Evolutionary conservation across 2,329 filamentous ascomycete genomes (phyloP).

Genomic region (Penicillium sp.): DNA sequence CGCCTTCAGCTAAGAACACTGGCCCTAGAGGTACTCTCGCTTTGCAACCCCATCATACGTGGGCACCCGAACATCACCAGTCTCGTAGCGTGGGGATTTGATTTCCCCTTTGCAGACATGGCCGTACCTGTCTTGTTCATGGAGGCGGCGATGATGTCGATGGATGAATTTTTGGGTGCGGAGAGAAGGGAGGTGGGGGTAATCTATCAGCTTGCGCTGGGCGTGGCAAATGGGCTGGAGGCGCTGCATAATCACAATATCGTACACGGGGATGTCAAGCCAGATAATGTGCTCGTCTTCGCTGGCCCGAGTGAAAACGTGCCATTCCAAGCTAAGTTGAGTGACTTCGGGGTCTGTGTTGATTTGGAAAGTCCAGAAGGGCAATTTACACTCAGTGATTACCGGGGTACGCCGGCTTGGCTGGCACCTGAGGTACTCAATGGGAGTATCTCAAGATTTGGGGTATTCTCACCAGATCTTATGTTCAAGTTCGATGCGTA

Average conservation of each 20-base stretch:
- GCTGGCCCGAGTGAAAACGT: conserved; percentile 17
- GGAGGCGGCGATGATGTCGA: conserved; percentile 26
- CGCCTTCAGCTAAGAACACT: conserved; percentile 25
- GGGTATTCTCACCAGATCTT: conserved; percentile 21
- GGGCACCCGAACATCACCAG: conserved; percentile 27
- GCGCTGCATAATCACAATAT: conserved; percentile 26
- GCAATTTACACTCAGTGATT: conserved; percentile 23
- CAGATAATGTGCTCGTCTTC: conserved; percentile 31
- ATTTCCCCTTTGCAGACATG: conserved; percentile 27
- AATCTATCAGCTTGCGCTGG: conserved; percentile 26
- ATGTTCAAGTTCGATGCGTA: conserved; percentile 30
- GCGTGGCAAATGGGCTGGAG: conserved; percentile 24
- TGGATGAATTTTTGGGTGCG: conserved; percentile 23
- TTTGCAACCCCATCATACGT: conserved; percentile 28
- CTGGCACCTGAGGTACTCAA: conserved; percentile 22
- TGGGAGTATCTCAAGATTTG: conserved; percentile 8
- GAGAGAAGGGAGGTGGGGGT: conserved; percentile 17
- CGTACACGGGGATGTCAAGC: conserved; percentile 31
- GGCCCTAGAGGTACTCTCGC: conserved; percentile 26
- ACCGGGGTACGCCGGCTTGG: conserved; percentile 27
- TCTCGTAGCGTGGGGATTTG: conserved; percentile 29
- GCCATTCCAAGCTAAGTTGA: conserved; percentile 28
- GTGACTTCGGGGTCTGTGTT: conserved; percentile 31
- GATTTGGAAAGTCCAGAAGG: conserved; percentile 23
- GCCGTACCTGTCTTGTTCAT: conserved; percentile 29